These are phyloP conservation scores for Teunomyces pallodes DNA, from an alignment of 805 yeast species.

Conservation along the genomic window DNA sequence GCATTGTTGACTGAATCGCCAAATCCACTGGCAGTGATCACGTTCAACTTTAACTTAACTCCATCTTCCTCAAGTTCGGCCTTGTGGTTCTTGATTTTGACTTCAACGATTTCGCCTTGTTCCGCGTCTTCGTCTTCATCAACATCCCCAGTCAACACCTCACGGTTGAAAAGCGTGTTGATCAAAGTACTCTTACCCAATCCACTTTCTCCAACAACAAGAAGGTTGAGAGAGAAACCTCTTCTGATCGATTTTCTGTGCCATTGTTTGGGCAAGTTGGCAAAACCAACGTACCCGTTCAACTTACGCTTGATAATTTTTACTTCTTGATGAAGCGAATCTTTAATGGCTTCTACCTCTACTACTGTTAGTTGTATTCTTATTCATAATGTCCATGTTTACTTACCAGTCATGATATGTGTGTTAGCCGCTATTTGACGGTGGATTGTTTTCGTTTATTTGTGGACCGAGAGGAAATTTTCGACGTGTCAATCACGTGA, in stretches of 20 bases:
- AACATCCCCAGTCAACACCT: constrained; percentile 34
- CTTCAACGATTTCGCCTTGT: constrained; percentile 20
- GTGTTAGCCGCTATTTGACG: constrained; percentile 2
- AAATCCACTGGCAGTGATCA: constrained; percentile 90
- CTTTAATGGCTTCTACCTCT: constrained; percentile 14
- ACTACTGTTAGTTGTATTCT: constrained; percentile 8
- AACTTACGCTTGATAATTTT: constrained; percentile 79
- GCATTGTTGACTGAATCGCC: constrained; percentile 82
- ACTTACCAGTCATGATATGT: constrained; percentile 7
- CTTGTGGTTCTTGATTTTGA: constrained; percentile 60
- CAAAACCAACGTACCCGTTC: constrained; percentile 93
- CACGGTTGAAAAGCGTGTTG: constrained; percentile 73
- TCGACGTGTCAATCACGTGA: constrained; percentile 4
- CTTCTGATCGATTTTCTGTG: constrained; percentile 79
- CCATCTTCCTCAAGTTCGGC: constrained; percentile 81
- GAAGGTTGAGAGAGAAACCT: constrained; percentile 84
- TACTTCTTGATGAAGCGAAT: constrained; percentile 33
- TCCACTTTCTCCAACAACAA: constrained; percentile 91
- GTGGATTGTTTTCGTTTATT: constrained; percentile 5
- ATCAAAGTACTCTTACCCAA: constrained; percentile 90
- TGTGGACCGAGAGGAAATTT: constrained; percentile 1
- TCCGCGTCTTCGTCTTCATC: constrained; percentile 15
- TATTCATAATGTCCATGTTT: background rate
- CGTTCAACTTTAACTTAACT: constrained; percentile 78
- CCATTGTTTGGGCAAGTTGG: constrained; percentile 98